Evolutionary conservation across 192 early-diverging fungal genomes (phyloP), one percentile per base, ranked within the genome.

Genomic region (Funneliformis geosporum): DNA sequence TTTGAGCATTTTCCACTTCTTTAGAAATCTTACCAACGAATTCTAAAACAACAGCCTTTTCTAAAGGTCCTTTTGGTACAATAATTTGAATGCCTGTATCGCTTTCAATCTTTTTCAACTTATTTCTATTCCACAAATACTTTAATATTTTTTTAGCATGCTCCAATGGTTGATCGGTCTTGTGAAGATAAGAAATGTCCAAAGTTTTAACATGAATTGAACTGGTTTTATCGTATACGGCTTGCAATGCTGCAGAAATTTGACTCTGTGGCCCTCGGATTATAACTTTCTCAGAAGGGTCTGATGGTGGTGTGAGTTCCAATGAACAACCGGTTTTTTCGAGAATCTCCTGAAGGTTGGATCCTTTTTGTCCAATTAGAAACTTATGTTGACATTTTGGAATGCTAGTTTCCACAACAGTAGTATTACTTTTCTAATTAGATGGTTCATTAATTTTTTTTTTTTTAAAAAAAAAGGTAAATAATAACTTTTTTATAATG

Each of bases 321-420:
- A 99, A 91, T 61, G 87, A 89, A 88, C 98, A 99, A 16, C 94
- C 96, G 39, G 94, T 97, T 0, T 88, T 85, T n/a, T 90, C 89
- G 60, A 96, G 84, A 67, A 99, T 94, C 61, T 97, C 96, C 68
- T 91, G 87, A 65, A 98, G 87, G 28, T 88, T 88, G 33, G 88
- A 82, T 39, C 94, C 96, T 83, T 93, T 91, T 42, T 90, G 83
- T 16, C 97, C 97, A 43, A 97, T 87, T 25, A 99, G 85, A 83
- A 96, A 97, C 60, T 92, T 93, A 84, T 98, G 98, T 85, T 97
- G 95, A 70, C 93, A 92, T 87, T 98, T 97, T 60, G 94, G 92
- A 60, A 98, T 87, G 59, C 87, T 87, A 64, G 96, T 88, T 3
- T 86, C 85, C 64, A 94, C 82, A 12, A 88, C 91, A 43, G 90